Evolutionary conservation across 2,329 filamentous ascomycete genomes (phyloP).

Genomic region (Alternaria arbusti): DNA sequence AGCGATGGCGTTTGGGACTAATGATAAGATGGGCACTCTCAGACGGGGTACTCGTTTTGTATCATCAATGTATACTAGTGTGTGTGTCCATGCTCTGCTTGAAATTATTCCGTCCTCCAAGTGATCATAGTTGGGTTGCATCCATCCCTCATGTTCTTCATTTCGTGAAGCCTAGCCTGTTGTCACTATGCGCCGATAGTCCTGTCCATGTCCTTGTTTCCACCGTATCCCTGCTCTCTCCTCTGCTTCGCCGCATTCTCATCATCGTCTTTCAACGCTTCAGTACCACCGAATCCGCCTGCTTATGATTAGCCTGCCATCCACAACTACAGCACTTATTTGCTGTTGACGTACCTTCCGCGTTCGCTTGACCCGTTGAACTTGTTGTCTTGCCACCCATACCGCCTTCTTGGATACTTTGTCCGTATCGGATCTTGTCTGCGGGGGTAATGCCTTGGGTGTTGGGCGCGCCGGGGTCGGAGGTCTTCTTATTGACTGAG

Average conservation of each 20-base stretch:
- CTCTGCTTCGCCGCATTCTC: slow-evolving; percentile 50
- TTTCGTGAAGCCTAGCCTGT: slow-evolving; percentile 28
- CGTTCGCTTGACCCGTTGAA: slow-evolving; percentile 43
- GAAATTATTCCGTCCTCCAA: background rate
- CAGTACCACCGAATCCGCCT: slow-evolving; percentile 49
- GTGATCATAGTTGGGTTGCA: background rate
- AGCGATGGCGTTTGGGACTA: slow-evolving; percentile 27
- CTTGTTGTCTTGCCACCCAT: slow-evolving; percentile 61
- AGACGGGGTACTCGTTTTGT: background rate
- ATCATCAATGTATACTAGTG: slow-evolving; percentile 7
- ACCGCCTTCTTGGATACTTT: slow-evolving; percentile 62
- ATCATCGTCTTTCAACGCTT: slow-evolving; percentile 48
- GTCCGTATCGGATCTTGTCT: slow-evolving; percentile 63
- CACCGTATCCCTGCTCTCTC: slow-evolving; percentile 61
- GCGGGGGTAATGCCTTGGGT: slow-evolving; percentile 49
- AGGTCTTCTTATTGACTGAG: slow-evolving; percentile 19
- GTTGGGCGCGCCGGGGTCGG: slow-evolving; percentile 50
- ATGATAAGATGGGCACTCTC: background rate
- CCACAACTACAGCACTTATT: too few species aligned
- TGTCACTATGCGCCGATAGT: slow-evolving; percentile 55
- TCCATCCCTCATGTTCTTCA: background rate
- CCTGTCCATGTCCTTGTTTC: slow-evolving; percentile 52
- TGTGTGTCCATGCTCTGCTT: background rate
- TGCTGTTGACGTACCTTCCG: slow-evolving; percentile 44
- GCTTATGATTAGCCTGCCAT: slow-evolving; percentile 5